Evolutionary conservation across 176 grass and related monocot species (phyloP).

Genomic region (Carex myosuroides): DNA sequence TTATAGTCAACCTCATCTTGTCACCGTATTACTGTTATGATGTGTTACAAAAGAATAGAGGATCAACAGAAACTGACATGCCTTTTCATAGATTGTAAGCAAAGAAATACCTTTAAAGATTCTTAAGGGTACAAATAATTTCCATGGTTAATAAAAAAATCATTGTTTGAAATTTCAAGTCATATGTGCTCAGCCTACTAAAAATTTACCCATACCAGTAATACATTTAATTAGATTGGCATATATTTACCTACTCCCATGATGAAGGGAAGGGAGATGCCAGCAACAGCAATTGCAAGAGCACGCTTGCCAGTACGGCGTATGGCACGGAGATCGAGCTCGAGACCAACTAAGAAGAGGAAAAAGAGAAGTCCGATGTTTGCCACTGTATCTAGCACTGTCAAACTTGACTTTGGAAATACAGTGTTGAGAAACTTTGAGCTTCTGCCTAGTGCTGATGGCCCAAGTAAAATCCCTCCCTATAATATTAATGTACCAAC

Average conservation of each 20-base stretch:
- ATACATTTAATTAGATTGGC: background rate
- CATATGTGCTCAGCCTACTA: background rate
- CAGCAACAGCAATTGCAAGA: constrained; percentile 31
- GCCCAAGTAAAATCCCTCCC: constrained; percentile 21
- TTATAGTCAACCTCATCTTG: background rate
- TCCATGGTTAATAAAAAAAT: background rate
- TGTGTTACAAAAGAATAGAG: background rate
- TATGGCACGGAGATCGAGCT: constrained; percentile 29
- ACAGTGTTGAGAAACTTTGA: background rate
- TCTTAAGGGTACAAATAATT: background rate
- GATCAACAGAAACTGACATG: background rate
- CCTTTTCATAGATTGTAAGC: background rate
- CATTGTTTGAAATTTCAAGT: background rate
- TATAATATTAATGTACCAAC: background rate
- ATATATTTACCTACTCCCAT: constrained; percentile 28
- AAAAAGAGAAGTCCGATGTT: constrained; percentile 26
- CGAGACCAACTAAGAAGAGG: constrained; percentile 19
- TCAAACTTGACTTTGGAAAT: constrained; percentile 18
- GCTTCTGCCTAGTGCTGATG: constrained; percentile 21
- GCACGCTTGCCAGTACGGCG: constrained; percentile 32
- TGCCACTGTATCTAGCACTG: constrained; percentile 15
- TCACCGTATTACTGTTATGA: background rate
- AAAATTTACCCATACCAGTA: background rate
- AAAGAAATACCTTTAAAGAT: background rate
- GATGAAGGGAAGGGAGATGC: constrained; percentile 33